A percentile compares a stretch with the other conserved stretches of the same genome.
phyloP scores from a whole-genome alignment of 2,329 filamentous ascomycete genomes.

The Botrytis paeoniae region DNA sequence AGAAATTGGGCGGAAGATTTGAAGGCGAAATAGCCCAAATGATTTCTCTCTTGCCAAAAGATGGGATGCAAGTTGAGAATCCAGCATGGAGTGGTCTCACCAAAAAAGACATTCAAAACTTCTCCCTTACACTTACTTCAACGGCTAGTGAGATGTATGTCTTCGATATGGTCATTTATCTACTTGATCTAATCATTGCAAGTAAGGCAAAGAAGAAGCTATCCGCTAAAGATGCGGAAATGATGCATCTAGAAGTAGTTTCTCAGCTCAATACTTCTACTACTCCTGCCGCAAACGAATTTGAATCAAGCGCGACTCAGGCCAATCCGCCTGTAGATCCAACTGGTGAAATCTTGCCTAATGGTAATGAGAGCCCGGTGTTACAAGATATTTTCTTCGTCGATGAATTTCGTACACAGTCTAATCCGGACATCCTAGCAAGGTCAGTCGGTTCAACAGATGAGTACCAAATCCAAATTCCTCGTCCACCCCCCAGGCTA shows the following conservation, averaged over 20 bases:
- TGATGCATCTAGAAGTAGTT: neutral
- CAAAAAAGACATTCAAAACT: neutral
- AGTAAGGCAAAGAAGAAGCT: neutral
- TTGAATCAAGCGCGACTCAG: neutral
- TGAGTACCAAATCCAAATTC: neutral
- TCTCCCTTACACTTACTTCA: neutral
- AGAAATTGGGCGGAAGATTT: constrained; percentile 6
- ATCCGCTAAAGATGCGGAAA: neutral
- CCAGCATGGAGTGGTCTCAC: neutral
- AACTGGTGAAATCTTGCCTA: neutral
- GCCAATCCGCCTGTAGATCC: neutral
- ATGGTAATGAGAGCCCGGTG: too few species aligned
- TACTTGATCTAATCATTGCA: neutral
- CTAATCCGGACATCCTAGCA: neutral
- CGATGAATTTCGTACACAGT: neutral
- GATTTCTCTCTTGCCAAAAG: neutral
- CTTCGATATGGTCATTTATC: neutral
- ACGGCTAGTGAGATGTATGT: neutral
- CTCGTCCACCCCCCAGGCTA: neutral
- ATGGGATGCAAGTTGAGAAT: constrained; percentile 1
- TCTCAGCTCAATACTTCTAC: neutral
- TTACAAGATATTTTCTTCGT: too few species aligned
- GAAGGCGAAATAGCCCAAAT: constrained; percentile 13
- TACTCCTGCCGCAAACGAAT: neutral
- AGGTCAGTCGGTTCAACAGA: neutral